These are phyloP conservation scores for Cyberlindnera xishuangbannaensis DNA, from an alignment of 805 yeast genomes.

Conservation along the genomic window DNA sequence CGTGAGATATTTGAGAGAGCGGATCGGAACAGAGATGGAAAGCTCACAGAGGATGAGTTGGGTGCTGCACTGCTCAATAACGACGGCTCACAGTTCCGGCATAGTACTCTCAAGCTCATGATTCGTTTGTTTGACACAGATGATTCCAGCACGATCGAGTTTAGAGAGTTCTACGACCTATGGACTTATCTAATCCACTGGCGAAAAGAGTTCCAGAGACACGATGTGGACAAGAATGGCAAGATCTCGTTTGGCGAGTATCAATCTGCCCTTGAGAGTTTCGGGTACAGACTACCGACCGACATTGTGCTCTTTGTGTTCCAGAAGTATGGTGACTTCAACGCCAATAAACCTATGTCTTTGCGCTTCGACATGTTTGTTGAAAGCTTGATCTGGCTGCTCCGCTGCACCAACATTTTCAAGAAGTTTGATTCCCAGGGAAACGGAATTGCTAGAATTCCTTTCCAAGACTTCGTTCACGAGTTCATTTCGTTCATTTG, in stretches of 20 bases:
- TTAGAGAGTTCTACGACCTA: conserved; percentile 58
- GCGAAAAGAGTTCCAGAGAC: conserved; percentile 55
- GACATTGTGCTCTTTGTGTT: conserved; percentile 54
- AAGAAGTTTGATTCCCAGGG: conserved; percentile 70
- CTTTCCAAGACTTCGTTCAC: conserved; percentile 60
- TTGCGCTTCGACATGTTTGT: conserved; percentile 78
- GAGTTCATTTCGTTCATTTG: conserved; percentile 33
- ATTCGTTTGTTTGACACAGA: conserved; percentile 55
- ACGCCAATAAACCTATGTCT: conserved; percentile 28
- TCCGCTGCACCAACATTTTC: conserved; percentile 72
- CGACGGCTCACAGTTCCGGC: conserved; percentile 57
- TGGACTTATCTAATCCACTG: conserved; percentile 68
- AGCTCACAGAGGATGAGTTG: conserved; percentile 50
- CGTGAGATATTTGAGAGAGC: conserved; percentile 47
- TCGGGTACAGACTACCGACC: conserved; percentile 57
- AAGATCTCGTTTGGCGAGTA: conserved; percentile 63
- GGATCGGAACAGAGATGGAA: conserved; percentile 49
- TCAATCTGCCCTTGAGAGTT: conserved; percentile 52
- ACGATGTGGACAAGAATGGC: conserved; percentile 53
- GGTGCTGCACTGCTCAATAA: conserved; percentile 54
- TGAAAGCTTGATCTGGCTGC: conserved; percentile 70
- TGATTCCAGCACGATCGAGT: conserved; percentile 38
- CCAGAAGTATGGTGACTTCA: conserved; percentile 43
- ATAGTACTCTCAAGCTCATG: conserved; percentile 56
- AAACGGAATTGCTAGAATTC: conserved; percentile 65